phyloP scores from a whole-genome alignment of 2,329 filamentous ascomycete genomes.

The Didymosphaeria variabile region DNA sequence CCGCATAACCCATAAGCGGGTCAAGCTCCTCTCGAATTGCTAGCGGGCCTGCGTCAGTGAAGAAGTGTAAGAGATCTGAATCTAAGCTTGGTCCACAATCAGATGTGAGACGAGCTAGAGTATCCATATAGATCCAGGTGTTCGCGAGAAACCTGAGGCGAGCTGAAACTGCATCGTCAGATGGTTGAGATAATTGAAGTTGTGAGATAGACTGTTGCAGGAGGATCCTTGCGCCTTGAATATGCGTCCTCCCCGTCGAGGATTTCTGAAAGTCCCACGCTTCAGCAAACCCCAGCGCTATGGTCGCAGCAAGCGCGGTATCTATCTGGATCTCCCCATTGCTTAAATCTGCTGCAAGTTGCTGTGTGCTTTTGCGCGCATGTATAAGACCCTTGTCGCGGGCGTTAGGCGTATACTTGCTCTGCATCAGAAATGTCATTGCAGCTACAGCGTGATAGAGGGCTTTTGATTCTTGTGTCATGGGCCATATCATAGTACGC shows the following conservation, averaged over 20 bases:
- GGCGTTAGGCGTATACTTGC: constrained; percentile 63
- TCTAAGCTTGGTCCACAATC: constrained; percentile 63
- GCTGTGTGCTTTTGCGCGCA: constrained; percentile 67
- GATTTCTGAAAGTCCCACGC: constrained; percentile 71
- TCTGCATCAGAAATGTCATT: constrained; percentile 72
- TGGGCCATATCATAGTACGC: constrained; percentile 73
- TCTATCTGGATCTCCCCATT: constrained; percentile 68
- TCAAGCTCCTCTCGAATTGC: constrained; percentile 59
- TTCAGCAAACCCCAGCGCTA: constrained; percentile 72
- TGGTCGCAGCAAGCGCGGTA: constrained; percentile 70
- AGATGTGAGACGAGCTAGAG: constrained; percentile 73
- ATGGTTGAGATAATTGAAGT: constrained; percentile 47
- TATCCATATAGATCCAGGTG: constrained; percentile 76
- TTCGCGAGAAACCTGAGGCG: constrained; percentile 72
- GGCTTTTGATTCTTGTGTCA: constrained; percentile 68
- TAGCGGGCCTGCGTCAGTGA: constrained; percentile 29
- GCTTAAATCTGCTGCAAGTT: constrained; percentile 60
- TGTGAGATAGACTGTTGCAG: constrained; percentile 65
- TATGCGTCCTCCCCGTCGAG: constrained; percentile 70
- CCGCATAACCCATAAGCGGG: constrained; percentile 73
- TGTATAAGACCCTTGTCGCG: constrained; percentile 70
- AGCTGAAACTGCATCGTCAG: constrained; percentile 42
- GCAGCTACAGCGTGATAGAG: constrained; percentile 72
- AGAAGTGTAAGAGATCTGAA: constrained; percentile 45
- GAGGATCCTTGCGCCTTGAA: constrained; percentile 69